phyloP scores from a whole-genome alignment of 148 eudicot species.

The Cornus controversa region DNA sequence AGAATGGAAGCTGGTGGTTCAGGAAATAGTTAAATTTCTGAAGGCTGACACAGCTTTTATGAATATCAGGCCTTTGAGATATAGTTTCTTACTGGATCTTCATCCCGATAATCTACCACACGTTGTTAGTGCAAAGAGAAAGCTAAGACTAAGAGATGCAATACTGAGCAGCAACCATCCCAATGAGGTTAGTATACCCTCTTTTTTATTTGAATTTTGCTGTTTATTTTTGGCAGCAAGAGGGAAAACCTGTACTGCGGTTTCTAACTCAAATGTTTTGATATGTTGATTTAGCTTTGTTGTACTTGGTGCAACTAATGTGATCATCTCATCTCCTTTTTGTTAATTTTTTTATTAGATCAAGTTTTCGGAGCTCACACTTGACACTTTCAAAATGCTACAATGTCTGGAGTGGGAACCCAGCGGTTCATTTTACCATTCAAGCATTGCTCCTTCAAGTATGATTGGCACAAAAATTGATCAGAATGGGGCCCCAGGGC shows the following conservation, averaged over 20 bases:
- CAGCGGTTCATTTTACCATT: constrained; percentile 74
- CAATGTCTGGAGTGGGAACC: constrained; percentile 97
- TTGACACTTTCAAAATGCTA: constrained; percentile 85
- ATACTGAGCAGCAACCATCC: constrained; percentile 81
- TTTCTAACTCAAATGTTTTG: neutral
- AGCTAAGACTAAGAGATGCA: constrained; percentile 72
- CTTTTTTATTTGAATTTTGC: constrained; percentile 6
- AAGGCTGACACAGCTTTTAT: constrained; percentile 86
- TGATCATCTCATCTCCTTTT: neutral
- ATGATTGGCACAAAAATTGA: constrained; percentile 24
- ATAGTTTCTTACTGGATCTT: constrained; percentile 77
- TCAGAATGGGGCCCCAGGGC: constrained; percentile 59
- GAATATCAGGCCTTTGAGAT: constrained; percentile 90
- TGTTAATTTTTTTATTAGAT: constrained; percentile 42
- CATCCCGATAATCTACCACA: constrained; percentile 73
- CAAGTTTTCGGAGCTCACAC: constrained; percentile 81
- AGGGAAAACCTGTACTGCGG: neutral
- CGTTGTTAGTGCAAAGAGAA: constrained; percentile 54
- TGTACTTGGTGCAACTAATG: neutral
- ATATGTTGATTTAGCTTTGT: neutral
- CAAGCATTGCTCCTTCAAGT: constrained; percentile 56
- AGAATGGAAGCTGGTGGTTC: constrained; percentile 94
- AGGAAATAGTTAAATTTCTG: constrained; percentile 84
- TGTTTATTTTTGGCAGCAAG: neutral
- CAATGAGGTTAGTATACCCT: constrained; percentile 59